Conservation (phyloP, 2,329 filamentous ascomycete genomes). For the Apiospora marii region DNA sequence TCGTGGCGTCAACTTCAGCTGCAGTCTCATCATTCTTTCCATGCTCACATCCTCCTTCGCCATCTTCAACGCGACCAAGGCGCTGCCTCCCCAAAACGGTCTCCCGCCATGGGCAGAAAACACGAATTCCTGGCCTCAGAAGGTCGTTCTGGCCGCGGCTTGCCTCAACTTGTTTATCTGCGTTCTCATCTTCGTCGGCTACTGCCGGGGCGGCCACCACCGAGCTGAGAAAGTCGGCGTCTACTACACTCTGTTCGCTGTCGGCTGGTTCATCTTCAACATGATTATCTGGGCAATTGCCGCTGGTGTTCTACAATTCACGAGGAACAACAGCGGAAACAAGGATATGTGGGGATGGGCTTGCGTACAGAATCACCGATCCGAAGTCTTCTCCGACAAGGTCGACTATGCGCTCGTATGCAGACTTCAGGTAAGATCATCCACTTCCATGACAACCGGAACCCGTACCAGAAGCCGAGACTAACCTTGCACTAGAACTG, state of each 20-base stretch:
- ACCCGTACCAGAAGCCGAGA: conserved; percentile 22
- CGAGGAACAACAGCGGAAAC: conserved; percentile 74
- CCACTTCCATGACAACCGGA: neutral
- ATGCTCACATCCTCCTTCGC: conserved; percentile 88
- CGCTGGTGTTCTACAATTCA: conserved; percentile 83
- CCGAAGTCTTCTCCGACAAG: conserved; percentile 78
- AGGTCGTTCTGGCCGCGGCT: conserved; percentile 79
- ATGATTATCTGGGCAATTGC: conserved; percentile 92
- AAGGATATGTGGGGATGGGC: conserved; percentile 98
- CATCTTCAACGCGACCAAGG: conserved; percentile 89
- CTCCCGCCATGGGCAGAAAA: conserved; percentile 84
- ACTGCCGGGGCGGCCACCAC: conserved; percentile 86
- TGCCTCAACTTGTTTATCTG: conserved; percentile 83
- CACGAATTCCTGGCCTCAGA: conserved; percentile 89
- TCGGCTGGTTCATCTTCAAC: conserved; percentile 92
- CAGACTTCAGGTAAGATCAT: conserved; percentile 74
- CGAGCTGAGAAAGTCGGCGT: conserved; percentile 91
- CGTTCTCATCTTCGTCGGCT: conserved; percentile 81
- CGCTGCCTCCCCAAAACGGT: conserved; percentile 76
- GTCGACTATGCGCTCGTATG: conserved; percentile 91
- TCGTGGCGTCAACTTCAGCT: conserved; percentile 96
- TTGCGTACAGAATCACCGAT: conserved; percentile 87
- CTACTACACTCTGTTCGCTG: conserved; percentile 94
- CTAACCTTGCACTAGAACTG: conserved; percentile 73
- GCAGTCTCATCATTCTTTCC: conserved; percentile 90